A percentile compares a stretch with the other conserved stretches of the same genome.
Evolutionary conservation across 2,329 filamentous ascomycete species (phyloP).

Genomic region (Sporothrix humicola): DNA sequence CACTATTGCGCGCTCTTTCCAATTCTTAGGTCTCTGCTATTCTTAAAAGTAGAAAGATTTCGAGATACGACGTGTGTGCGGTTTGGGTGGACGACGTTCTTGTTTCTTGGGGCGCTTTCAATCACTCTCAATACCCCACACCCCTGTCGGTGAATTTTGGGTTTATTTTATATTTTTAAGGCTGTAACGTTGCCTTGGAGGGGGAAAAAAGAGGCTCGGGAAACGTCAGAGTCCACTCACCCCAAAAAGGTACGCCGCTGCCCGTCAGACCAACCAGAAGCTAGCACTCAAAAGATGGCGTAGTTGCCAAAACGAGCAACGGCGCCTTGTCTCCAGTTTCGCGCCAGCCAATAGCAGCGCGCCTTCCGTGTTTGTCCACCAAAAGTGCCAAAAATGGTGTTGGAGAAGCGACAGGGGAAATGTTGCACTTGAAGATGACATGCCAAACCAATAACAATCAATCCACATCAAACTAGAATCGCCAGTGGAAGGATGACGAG

Average conservation of each 20-base stretch:
- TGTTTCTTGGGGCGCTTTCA: background rate
- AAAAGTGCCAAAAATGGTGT: background rate
- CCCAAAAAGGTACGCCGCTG: slow-evolving; percentile 17
- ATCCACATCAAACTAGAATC: too few species aligned
- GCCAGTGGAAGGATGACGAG: background rate
- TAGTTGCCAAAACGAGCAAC: slow-evolving; percentile 24
- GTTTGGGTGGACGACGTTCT: background rate
- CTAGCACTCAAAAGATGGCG: background rate
- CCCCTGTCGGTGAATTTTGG: background rate
- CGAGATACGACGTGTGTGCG: background rate
- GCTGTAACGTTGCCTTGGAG: slow-evolving; percentile 37
- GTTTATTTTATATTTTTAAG: slow-evolving; percentile 7
- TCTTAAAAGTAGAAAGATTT: background rate
- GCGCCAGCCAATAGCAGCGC: slow-evolving; percentile 6
- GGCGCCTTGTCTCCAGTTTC: background rate
- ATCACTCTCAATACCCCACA: background rate
- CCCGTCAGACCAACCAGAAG: slow-evolving; percentile 18
- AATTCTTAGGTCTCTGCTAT: background rate
- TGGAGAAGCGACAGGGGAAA: slow-evolving; percentile 18
- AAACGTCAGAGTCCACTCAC: slow-evolving; percentile 18
- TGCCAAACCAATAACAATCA: too few species aligned
- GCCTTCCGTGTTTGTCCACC: background rate
- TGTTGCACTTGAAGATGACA: background rate
- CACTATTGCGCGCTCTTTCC: background rate
- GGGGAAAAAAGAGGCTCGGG: slow-evolving; percentile 27